Conservation (phyloP, 2,329 filamentous ascomycete genomes). For the Lasiodiplodia sp. region DNA sequence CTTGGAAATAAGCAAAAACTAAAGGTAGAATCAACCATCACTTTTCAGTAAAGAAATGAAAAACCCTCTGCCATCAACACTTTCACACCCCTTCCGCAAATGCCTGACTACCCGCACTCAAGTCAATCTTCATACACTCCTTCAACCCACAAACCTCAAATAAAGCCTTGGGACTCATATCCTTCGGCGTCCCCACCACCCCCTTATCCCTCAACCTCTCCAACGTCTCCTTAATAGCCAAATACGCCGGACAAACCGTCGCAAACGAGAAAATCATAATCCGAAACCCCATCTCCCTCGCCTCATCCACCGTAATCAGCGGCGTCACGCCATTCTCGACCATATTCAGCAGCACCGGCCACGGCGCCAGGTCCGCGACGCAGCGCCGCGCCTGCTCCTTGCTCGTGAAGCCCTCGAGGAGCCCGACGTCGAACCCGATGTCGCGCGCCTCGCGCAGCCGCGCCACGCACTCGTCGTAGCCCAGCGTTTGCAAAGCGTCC, state of each 20-base stretch:
- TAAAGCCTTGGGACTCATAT: conserved; percentile 56
- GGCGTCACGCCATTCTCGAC: conserved; percentile 65
- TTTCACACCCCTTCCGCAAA: conserved; percentile 34
- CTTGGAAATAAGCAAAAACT: too few relatives aligned
- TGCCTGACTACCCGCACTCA: conserved; percentile 50
- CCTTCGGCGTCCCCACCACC: conserved; percentile 50
- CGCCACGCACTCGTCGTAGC: conserved; percentile 63
- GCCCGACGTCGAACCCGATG: conserved; percentile 65
- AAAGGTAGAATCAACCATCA: too few relatives aligned
- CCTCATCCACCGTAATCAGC: conserved; percentile 59
- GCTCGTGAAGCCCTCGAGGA: conserved; percentile 65
- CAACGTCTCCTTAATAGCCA: conserved; percentile 51
- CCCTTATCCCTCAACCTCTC: conserved; percentile 49
- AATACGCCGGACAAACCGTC: conserved; percentile 56
- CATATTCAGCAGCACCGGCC: conserved; percentile 64
- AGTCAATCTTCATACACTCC: conserved; percentile 59
- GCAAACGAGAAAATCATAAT: conserved; percentile 65
- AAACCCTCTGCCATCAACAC: too few relatives aligned
- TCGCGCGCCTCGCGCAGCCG: conserved; percentile 60
- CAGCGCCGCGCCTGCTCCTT: conserved; percentile 58
- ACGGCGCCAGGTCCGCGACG: conserved; percentile 57
- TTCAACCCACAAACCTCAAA: conserved; percentile 62
- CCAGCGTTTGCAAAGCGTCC: conserved; percentile 64
- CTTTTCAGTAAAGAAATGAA: too few relatives aligned
- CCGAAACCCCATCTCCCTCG: conserved; percentile 63